Percentiles rank a stretch among this genome's conserved stretches.
Evolutionary conservation across 805 yeast species (phyloP).

Genomic region (Hanseniaspora lindneri): DNA sequence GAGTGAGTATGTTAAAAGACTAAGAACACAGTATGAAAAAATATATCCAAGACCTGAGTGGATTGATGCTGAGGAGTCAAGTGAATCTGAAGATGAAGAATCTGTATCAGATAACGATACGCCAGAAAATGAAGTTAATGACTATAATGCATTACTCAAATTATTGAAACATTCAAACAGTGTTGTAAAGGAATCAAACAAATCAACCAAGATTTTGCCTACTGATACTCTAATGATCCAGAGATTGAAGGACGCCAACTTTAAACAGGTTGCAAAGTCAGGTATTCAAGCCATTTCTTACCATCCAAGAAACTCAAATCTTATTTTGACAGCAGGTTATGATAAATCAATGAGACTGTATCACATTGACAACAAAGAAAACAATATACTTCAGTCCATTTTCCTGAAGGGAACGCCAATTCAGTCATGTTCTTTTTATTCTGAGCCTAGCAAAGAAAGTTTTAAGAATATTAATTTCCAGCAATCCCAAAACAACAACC

Average conservation of each 20-base stretch:
- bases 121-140: constrained; percentile 30
- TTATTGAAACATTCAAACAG: constrained; percentile 33
- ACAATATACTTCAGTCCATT: constrained; percentile 70
- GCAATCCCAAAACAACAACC: constrained; percentile 32
- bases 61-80: constrained; percentile 37
- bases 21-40: constrained; percentile 59
- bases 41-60: constrained; percentile 79
- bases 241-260: constrained; percentile 81
- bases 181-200: constrained; percentile 27
- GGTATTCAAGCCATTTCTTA: constrained; percentile 79
- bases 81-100: constrained; percentile 24
- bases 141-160: constrained; percentile 32
- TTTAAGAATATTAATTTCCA: constrained; percentile 38
- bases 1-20: constrained; percentile 45
- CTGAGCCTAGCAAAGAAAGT: constrained; percentile 18
- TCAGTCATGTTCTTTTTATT: constrained; percentile 44
- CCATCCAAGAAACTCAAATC: constrained; percentile 67
- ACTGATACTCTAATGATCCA: constrained; percentile 59
- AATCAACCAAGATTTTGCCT: constrained; percentile 42
- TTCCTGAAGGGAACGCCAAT: constrained; percentile 71
- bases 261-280: constrained; percentile 52
- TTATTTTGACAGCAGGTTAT: constrained; percentile 81
- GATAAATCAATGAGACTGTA: constrained; percentile 78
- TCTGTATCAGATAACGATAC: constrained; percentile 27
- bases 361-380: constrained; percentile 79